Percentiles rank a stretch among this genome's conserved stretches.
phyloP scores from a whole-genome alignment of 345 rosid genomes.

The Populus nigra region DNA sequence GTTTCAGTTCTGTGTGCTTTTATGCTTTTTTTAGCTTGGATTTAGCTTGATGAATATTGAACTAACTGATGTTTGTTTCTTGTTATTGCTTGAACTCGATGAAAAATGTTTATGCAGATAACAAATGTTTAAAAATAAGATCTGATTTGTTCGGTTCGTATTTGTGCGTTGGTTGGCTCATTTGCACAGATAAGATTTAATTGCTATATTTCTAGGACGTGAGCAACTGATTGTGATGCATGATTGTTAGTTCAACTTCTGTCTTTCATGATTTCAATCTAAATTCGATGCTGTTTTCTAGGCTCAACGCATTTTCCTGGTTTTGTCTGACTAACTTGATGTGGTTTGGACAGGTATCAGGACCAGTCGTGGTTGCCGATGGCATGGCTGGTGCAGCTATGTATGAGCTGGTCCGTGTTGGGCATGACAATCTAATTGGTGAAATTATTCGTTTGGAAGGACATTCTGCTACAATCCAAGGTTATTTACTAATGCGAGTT shows the following conservation, averaged over 20 bases:
- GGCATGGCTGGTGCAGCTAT: conserved; percentile 99
- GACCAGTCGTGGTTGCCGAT: conserved; percentile 98
- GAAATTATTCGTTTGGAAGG: conserved; percentile 99
- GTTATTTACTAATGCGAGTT: conserved; percentile 27
- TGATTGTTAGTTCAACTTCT: neutral
- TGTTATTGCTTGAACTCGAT: neutral
- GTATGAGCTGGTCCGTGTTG: conserved; percentile 99
- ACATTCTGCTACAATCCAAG: conserved; percentile 98
- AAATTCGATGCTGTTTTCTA: neutral
- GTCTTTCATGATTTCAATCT: neutral
- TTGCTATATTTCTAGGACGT: neutral
- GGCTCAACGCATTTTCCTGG: neutral
- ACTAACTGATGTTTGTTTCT: neutral
- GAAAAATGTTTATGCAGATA: neutral
- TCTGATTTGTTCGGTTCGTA: neutral
- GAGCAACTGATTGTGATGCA: neutral
- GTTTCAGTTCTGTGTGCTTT: neutral
- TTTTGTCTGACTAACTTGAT: neutral
- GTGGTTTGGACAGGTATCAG: conserved; percentile 69
- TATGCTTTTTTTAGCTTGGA: neutral
- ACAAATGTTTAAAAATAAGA: neutral
- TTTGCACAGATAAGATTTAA: neutral
- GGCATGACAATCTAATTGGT: conserved; percentile 91
- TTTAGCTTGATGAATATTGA: neutral
- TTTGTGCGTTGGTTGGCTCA: neutral